phyloP scores from a whole-genome alignment of 73 alveolate species.

The Symbiodinium natans region DNA sequence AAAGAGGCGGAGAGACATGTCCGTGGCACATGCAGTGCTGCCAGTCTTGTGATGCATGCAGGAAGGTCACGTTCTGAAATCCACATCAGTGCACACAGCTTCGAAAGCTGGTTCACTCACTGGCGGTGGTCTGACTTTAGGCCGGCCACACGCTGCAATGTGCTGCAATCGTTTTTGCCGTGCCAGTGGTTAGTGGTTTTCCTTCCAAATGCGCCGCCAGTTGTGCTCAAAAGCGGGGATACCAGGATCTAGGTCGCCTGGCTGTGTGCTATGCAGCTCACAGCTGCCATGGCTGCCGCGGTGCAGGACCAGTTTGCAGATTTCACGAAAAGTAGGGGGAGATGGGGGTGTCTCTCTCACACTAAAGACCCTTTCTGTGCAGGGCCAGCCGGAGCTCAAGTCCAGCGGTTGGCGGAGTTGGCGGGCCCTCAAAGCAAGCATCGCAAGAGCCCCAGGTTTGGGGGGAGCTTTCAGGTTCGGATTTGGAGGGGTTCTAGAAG shows the following conservation, averaged over 20 bases:
- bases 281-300: constrained; percentile 15
- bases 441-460: neutral
- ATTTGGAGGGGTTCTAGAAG: neutral
- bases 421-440: constrained; percentile 4
- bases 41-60: neutral
- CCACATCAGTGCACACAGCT: constrained; percentile 75
- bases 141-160: neutral
- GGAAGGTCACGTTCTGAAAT: constrained; percentile 66
- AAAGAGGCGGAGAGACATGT: constrained; percentile 24
- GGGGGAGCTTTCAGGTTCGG: neutral
- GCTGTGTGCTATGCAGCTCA: neutral
- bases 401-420: neutral
- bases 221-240: neutral
- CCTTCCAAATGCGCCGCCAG: neutral
- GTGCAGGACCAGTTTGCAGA: neutral
- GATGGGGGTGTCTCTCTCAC: too few species aligned
- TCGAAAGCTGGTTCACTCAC: constrained; percentile 87
- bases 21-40: neutral
- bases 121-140: constrained; percentile 78
- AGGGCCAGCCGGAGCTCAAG: constrained; percentile 5
- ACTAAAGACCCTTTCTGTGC: neutral
- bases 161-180: neutral
- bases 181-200: too few species aligned
- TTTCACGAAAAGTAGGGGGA: too few species aligned
- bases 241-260: neutral